A percentile compares a stretch with the other conserved stretches of the same genome.
These are phyloP conservation scores for Neurospora sp. DNA, from an alignment of 495 filamentous ascomycete species.

Conservation along the genomic window DNA sequence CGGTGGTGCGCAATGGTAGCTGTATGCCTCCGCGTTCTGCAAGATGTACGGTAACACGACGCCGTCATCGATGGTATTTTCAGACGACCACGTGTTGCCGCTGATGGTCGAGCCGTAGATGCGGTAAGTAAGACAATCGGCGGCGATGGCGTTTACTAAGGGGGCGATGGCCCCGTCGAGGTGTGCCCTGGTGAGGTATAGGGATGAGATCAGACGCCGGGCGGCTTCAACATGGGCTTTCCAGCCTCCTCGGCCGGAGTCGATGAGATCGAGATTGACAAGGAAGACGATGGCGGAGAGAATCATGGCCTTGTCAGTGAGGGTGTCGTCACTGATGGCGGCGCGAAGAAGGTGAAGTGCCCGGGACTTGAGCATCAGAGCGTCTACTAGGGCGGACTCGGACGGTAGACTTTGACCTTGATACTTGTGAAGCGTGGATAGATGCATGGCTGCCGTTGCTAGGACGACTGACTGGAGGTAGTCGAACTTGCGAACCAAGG, in stretches of 20 bases:
- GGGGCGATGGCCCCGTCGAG: conserved; percentile 21
- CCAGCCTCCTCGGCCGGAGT: conserved; percentile 46
- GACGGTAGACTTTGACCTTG: conserved; percentile 18
- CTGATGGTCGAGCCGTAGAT: conserved; percentile 27
- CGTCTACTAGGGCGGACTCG: conserved; percentile 30
- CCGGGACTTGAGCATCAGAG: conserved; percentile 37
- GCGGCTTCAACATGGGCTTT: conserved; percentile 43
- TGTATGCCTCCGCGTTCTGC: conserved; percentile 31
- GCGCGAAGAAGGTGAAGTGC: conserved; percentile 35
- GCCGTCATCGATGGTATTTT: conserved; percentile 8
- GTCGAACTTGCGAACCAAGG: conserved; percentile 32
- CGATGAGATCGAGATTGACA: conserved; percentile 47
- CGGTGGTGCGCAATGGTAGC: conserved; percentile 38
- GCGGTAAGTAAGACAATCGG: conserved; percentile 36
- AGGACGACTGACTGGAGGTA: conserved; percentile 41
- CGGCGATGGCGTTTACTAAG: conserved; percentile 31
- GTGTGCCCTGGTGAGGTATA: conserved; percentile 11
- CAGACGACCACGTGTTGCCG: conserved; percentile 1
- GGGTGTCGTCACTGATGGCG: conserved; percentile 18
- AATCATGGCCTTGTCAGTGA: conserved; percentile 30
- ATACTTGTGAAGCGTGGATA: conserved; percentile 25
- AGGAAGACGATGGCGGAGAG: conserved; percentile 45
- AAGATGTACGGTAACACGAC: conserved; percentile 25
- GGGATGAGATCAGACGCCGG: conserved; percentile 29
- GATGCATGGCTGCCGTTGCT: conserved; percentile 46